Conservation (phyloP, 345 rosid genomes). For the Acer negundo region DNA sequence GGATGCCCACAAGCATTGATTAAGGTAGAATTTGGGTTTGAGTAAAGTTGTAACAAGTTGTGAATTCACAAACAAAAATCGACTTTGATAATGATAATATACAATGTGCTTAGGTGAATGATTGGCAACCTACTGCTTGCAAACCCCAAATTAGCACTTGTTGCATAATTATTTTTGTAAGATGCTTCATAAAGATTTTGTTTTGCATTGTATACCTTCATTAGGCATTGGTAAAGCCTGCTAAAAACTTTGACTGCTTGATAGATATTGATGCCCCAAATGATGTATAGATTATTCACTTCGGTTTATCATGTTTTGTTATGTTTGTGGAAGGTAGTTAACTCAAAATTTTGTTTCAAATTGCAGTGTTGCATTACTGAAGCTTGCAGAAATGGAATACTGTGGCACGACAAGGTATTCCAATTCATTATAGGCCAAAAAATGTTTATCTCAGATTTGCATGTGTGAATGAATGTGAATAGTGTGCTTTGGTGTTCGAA, state of each 20-base stretch:
- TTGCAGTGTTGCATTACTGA: constrained; percentile 77
- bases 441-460: neutral
- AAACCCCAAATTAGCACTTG: neutral
- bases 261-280: neutral
- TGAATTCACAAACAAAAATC: neutral
- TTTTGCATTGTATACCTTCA: neutral
- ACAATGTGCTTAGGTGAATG: neutral
- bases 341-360: constrained; percentile 23
- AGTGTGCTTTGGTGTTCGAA: neutral
- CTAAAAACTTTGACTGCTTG: neutral
- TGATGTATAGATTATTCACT: neutral
- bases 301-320: neutral
- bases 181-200: neutral
- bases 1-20: neutral
- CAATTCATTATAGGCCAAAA: neutral
- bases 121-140: neutral
- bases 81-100: neutral
- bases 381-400: constrained; percentile 90
- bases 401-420: constrained; percentile 95
- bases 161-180: neutral
- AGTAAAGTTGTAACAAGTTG: neutral
- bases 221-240: neutral
- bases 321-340: neutral
- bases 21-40: neutral
- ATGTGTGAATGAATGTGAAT: neutral